These are phyloP conservation scores for Chaetoceros tenuissimus DNA, from an alignment of 108 stramenopile genomes.

Conservation along the genomic window DNA sequence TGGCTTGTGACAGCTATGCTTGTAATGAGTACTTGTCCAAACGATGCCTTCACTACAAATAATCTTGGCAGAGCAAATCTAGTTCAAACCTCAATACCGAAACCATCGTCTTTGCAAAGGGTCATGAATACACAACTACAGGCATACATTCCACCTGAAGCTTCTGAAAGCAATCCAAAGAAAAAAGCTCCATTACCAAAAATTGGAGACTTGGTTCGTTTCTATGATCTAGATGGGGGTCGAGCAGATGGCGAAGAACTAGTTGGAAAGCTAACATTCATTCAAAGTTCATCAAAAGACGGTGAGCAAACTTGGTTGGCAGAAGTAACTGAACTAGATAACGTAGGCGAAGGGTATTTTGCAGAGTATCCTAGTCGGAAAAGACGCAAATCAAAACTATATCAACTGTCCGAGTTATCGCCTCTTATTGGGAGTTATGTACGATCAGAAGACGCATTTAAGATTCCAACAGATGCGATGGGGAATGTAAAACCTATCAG, in stretches of 20 bases:
- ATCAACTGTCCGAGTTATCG: slow-evolving; percentile 42
- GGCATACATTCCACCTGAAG: slow-evolving; percentile 19
- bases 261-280: slow-evolving; percentile 65
- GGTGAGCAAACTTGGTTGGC: slow-evolving; percentile 23
- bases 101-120: no score
- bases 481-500: slow-evolving; percentile 14
- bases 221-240: slow-evolving; percentile 78
- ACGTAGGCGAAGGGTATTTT: slow-evolving; percentile 77
- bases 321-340: slow-evolving; percentile 67
- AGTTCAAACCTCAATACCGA: no score
- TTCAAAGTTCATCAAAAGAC: slow-evolving; percentile 14
- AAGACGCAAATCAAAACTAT: slow-evolving; percentile 35
- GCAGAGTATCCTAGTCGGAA: slow-evolving; percentile 57
- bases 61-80: no score
- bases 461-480: slow-evolving; percentile 40
- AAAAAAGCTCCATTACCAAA: slow-evolving; percentile 35
- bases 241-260: slow-evolving; percentile 50
- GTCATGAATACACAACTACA: neutral
- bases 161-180: slow-evolving; percentile 1
- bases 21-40: no score
- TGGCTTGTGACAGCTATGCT: no score
- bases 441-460: slow-evolving; percentile 65
- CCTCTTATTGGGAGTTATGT: slow-evolving; percentile 67
- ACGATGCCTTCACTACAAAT: no score
- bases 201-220: slow-evolving; percentile 72